Base-by-base conservation (phyloP, 1,284 basidiomycete genomes). In the Coniferiporia weirii region DNA sequence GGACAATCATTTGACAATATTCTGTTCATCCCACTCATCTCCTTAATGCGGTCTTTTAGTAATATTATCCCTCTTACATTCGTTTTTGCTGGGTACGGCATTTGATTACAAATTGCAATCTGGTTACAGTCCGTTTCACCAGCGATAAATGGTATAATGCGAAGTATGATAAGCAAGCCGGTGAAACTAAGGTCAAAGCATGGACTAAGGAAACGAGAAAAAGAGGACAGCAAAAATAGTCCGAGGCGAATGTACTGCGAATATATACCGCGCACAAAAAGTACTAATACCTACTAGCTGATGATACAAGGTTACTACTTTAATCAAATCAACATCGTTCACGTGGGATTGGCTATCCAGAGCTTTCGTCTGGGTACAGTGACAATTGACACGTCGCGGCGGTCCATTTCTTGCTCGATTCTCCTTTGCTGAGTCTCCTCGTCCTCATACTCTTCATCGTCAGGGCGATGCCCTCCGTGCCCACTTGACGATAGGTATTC, bases 301-400 rank as follows among this genome's bases (percentile, higher is more conserved):
- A 19, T 46, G 44, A 19, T 46, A 46, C 48, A 49, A 49, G 27
- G 13, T 27, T 10, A 22, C 12, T 10, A 27, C 9, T 32, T 32
- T 19, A 36, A 45, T 44, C 19, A 15, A 27, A 44, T 20, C 4
- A 54, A 15, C n/a, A 40, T 32, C 34, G 45, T 58, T 58, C 38
- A 57, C 19, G 60, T 58, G 4, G 87, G 87, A 68, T 91, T 91
- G 56, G 81, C 78, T 52, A 91, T 79, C 77, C 82, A 83, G 58
- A 91, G 72, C 66, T 80, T 83, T 64, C 87, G 85, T 68, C 81
- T 85, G 32, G 89, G 89, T 40, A 90, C 83, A 13, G 89, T 91
- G 62, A 91, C 81, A 66, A 91, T 89, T 22, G 86, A 87, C 34
- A 91, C 87, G 63, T 91, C 87, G 56, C 88, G 79, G 66, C 88